Base-by-base conservation (phyloP, 2,329 filamentous ascomycete genomes). In the Pseudocercospora fijiensis region DNA sequence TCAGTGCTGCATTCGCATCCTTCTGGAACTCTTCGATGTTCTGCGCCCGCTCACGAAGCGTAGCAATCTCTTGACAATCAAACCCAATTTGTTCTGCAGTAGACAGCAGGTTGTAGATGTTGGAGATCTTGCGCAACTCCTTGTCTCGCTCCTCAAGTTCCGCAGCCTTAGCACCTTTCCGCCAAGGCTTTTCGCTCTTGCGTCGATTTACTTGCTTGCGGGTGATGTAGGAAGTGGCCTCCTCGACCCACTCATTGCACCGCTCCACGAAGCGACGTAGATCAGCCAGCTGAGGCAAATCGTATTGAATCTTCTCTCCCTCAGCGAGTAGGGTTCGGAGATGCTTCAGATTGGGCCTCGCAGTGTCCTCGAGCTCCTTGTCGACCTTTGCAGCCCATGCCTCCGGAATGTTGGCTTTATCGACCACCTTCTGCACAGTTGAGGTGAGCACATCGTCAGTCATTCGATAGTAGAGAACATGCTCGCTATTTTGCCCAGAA, bases 241-340 rank as follows among this genome's bases (percentile, higher is more conserved):
- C 94, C 73, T 98, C 95, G 67, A 97, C 92, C 90, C 96, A 97
- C 75, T 96, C 92, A 77, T 96, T 96, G 81, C 95, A 98, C 73
- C 91, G 89, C 71, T 96, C 92, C 76, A 99, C 95, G 80, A 96
- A 99, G 69, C 89, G 86, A 78, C 88, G 90, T 71, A 99, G 84
- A 71, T 91, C 86, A 71, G 90, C 85, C 67, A 99, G 84, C 67
- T 92, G 93, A 69, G 88, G 87, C 66, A 99, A 85, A 63, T 92
- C 89, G 82, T 91, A 96, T 63, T 94, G 92, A 73, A 99, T 97
- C 78, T 92, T 93, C 80, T 99, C 95, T 77, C 95, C 95, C 82
- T 99, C 95, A 75, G 89, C 89, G 64, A 98, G 83, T 61, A 99
- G 83, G 56, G 88, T 87, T 68, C 94, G 90, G 71, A 99, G 83